Conservation (phyloP, 768 basidiomycete species). For the Kwoniella heveanensis region DNA sequence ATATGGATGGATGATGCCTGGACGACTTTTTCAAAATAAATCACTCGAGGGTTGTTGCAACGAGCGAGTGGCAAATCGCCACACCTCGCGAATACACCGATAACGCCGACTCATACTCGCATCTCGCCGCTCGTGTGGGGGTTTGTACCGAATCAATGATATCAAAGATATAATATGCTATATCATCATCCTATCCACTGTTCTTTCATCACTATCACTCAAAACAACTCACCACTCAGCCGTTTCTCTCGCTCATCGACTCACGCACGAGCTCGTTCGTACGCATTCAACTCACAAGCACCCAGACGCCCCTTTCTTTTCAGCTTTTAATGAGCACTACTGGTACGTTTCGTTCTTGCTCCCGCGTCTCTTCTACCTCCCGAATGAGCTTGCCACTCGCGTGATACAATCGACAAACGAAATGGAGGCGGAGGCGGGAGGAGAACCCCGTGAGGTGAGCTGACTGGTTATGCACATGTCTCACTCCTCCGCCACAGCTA, state of each 20-base stretch:
- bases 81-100: slow-evolving; percentile 5
- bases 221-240: slow-evolving; percentile 21
- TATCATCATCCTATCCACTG: neutral
- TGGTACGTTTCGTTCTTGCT: slow-evolving; percentile 29
- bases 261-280: neutral
- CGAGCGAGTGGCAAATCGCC: slow-evolving; percentile 22
- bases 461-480: too few species aligned
- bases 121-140: slow-evolving; percentile 5
- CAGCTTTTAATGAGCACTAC: slow-evolving; percentile 55
- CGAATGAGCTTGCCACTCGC: neutral
- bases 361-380: too few species aligned
- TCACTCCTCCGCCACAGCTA: too few species aligned
- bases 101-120: neutral
- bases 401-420: too few species aligned
- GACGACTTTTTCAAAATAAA: slow-evolving; percentile 1
- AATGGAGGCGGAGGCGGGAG: too few species aligned
- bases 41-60: neutral
- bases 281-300: neutral
- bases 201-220: slow-evolving; percentile 3
- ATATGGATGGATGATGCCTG: too few species aligned
- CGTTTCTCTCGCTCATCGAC: too few species aligned
- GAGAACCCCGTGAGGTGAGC: too few species aligned
- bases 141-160: too few species aligned
- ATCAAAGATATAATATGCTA: neutral
- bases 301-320: slow-evolving; percentile 5